Conservation (phyloP, 73 alveolate genomes). For the Tetrahymena thermophila region DNA sequence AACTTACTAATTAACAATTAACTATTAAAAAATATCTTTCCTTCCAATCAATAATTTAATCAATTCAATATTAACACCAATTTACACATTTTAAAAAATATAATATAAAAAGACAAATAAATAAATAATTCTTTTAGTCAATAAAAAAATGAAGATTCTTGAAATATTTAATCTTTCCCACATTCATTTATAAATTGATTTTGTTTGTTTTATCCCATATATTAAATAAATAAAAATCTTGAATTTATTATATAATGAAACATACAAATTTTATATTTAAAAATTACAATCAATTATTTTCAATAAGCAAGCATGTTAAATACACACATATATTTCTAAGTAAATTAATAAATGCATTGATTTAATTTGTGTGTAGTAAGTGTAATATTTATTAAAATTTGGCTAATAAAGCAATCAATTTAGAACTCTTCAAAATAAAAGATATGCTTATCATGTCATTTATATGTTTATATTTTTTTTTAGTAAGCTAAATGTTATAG, state of each 20-base stretch:
- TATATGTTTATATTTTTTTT: too few species aligned
- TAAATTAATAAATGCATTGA: neutral
- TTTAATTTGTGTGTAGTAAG: neutral
- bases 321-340: neutral
- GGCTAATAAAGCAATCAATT: too few species aligned
- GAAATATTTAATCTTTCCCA: neutral
- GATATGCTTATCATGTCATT: too few species aligned
- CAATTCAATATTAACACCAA: neutral
- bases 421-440: too few species aligned
- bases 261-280: too few species aligned
- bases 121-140: neutral
- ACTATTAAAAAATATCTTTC: neutral
- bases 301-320: neutral
- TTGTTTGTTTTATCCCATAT: too few species aligned
- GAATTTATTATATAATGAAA: neutral
- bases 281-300: neutral
- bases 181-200: too few species aligned
- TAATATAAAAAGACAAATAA: neutral
- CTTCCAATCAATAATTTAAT: neutral
- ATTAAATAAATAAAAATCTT: neutral
- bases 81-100: neutral
- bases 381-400: too few species aligned
- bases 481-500: too few species aligned
- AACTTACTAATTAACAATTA: neutral
- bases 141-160: neutral